Conservation (phyloP, 805 yeast genomes). For the Starmera amethionina region DNA sequence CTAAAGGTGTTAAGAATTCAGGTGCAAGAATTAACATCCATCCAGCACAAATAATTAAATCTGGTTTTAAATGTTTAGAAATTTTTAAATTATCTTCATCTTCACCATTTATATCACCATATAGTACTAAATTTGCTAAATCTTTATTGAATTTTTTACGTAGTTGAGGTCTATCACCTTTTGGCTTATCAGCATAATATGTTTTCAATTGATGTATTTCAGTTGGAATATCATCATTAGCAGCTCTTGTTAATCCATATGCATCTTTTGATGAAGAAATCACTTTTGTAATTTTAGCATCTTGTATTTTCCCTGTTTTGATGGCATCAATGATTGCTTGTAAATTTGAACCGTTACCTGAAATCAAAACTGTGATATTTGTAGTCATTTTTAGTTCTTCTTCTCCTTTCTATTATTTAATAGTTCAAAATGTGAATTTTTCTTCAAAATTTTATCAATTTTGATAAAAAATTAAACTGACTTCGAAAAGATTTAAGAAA, state of each 20-base stretch:
- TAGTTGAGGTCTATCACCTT: constrained; percentile 52
- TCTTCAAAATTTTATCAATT: too few relatives aligned
- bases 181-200: constrained; percentile 69
- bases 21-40: constrained; percentile 93
- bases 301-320: constrained; percentile 22
- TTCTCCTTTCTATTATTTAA: background rate
- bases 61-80: constrained; percentile 44
- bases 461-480: too few relatives aligned
- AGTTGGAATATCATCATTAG: constrained; percentile 59
- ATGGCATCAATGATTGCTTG: constrained; percentile 87
- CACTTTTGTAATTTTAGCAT: constrained; percentile 60
- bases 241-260: constrained; percentile 77
- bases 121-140: constrained; percentile 56
- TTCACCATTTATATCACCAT: constrained; percentile 31
- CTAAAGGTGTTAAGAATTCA: constrained; percentile 58
- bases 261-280: constrained; percentile 84
- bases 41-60: constrained; percentile 93
- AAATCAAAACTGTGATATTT: constrained; percentile 59
- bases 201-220: constrained; percentile 57
- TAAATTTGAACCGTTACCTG: constrained; percentile 92
- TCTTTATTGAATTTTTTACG: constrained; percentile 71
- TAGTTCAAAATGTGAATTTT: too few relatives aligned
- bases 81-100: constrained; percentile 11
- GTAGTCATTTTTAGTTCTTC: constrained; percentile 8
- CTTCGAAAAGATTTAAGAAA: too few relatives aligned